Evolutionary conservation across 805 yeast species (phyloP), one percentile per base, ranked within the genome.

Genomic region (Metahyphopichia silvanorum): DNA sequence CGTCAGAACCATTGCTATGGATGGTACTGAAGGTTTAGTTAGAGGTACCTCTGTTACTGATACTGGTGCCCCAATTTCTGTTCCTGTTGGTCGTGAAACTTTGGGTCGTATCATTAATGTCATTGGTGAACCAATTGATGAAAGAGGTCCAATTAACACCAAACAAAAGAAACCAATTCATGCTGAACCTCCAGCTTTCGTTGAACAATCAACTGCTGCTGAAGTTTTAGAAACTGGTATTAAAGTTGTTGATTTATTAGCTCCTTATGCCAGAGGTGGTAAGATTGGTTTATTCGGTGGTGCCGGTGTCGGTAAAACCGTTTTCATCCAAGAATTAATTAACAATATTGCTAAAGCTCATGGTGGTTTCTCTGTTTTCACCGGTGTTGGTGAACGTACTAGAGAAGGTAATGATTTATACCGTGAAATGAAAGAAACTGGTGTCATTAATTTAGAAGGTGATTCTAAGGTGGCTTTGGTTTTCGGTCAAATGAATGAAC

Each of bases 291-390:
- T 91, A 66, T 91, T 91, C 85, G 98, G 98, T 79, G 98, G 98
- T 91, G 98, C 98, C 72, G 98, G 98, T 91, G 98, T 91, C 86
- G 98, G 98, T 77, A 91, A 91, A 76, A 91, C 98, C 72, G 98
- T 91, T 48, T 91, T 91, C 77, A 91, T 91, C 76, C 98, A 91
- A 80, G 98, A 91, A 78, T 82, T 91, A 77, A 91, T 91, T 73
- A 91, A 93, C 89, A 91, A 91, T 82, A 93, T 91, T 65, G 98
- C 98, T 69, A 93, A 91, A 81, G 98, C 98, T 63, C 98, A 91
- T 73, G 98, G 98, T 87, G 98, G 98, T 85, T 91, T 91, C 95
- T 91, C 98, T 39, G 98, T 91, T 54, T 91, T 91, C 84, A 85
- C 96, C 61, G 98, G 98, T 88, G 98, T 91, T 74, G 98, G 98